phyloP scores from a whole-genome alignment of 2,329 filamentous ascomycete genomes.

The Proliferodiscus dingleyae region DNA sequence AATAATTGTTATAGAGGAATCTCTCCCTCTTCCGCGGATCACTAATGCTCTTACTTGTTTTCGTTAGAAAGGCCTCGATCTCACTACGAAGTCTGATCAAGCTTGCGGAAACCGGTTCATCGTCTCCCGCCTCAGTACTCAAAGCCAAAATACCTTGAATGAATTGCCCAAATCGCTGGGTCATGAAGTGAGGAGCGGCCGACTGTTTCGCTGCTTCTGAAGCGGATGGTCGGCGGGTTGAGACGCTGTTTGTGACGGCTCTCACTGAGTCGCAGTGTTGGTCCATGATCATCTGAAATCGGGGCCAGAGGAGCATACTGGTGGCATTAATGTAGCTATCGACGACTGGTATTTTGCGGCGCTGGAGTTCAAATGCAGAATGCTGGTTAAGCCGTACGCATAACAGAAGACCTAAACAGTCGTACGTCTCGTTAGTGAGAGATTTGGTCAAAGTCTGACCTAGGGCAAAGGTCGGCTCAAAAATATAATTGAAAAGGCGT shows the following conservation, averaged over 20 bases:
- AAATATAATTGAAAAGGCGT: constrained; percentile 80
- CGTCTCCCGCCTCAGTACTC: constrained; percentile 86
- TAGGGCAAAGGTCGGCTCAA: constrained; percentile 82
- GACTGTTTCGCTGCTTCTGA: constrained; percentile 57
- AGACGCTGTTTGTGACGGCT: constrained; percentile 49
- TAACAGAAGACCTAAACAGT: constrained; percentile 82
- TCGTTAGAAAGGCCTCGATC: constrained; percentile 76
- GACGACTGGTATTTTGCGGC: constrained; percentile 80
- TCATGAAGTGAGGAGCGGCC: constrained; percentile 83
- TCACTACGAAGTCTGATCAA: constrained; percentile 72
- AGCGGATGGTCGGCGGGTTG: constrained; percentile 38
- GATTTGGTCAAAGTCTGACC: constrained; percentile 72
- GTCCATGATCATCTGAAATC: constrained; percentile 91
- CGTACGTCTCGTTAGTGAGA: constrained; percentile 71
- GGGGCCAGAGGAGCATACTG: constrained; percentile 94
- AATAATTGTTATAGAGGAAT: constrained; percentile 95
- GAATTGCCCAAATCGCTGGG: constrained; percentile 93
- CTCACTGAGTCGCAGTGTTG: constrained; percentile 85
- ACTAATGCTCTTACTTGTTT: constrained; percentile 68
- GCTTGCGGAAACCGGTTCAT: constrained; percentile 85
- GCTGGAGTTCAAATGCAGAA: constrained; percentile 88
- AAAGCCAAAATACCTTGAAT: constrained; percentile 78
- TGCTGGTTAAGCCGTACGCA: constrained; percentile 92
- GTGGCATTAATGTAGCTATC: constrained; percentile 93
- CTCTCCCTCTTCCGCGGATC: constrained; percentile 78